These are phyloP conservation scores for Monosporascus cannonballus DNA, from an alignment of 2,329 filamentous ascomycete genomes.

Conservation along the genomic window DNA sequence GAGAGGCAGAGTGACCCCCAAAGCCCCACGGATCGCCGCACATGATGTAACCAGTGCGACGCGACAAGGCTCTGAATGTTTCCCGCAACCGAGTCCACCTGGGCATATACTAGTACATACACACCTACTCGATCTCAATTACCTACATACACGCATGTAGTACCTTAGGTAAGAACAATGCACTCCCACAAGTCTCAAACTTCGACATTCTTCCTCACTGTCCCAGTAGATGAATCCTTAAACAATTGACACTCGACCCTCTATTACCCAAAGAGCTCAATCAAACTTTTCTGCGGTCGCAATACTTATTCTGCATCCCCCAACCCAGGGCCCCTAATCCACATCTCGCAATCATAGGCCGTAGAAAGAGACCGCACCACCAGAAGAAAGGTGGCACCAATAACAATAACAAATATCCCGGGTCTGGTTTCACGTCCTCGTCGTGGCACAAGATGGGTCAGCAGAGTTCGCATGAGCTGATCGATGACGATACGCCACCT, in stretches of 20 bases:
- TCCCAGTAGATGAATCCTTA: no score
- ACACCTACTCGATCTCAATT: not conserved
- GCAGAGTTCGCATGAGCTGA: constrained; percentile 58
- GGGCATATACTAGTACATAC: not conserved
- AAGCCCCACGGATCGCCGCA: not conserved
- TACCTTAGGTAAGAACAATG: no score
- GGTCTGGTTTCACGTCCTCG: constrained; percentile 10
- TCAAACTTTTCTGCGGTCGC: no score
- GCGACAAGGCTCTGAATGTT: no score
- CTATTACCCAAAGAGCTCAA: no score
- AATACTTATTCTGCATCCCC: not conserved
- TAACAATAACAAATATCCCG: not conserved
- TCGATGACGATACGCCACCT: constrained; percentile 60
- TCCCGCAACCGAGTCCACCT: not conserved
- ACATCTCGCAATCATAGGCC: constrained; percentile 15
- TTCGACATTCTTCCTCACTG: no score
- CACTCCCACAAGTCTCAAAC: no score
- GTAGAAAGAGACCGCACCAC: constrained; percentile 19
- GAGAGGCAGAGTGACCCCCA: no score
- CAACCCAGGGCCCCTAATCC: not conserved
- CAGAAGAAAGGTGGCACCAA: constrained; percentile 5
- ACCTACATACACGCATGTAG: not conserved
- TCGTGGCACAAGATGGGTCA: constrained; percentile 68
- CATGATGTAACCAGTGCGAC: not conserved
- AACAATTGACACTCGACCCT: no score